Evolutionary conservation across 176 grass and related monocot genomes (phyloP).

Genomic region (Oryza brachyantha): DNA sequence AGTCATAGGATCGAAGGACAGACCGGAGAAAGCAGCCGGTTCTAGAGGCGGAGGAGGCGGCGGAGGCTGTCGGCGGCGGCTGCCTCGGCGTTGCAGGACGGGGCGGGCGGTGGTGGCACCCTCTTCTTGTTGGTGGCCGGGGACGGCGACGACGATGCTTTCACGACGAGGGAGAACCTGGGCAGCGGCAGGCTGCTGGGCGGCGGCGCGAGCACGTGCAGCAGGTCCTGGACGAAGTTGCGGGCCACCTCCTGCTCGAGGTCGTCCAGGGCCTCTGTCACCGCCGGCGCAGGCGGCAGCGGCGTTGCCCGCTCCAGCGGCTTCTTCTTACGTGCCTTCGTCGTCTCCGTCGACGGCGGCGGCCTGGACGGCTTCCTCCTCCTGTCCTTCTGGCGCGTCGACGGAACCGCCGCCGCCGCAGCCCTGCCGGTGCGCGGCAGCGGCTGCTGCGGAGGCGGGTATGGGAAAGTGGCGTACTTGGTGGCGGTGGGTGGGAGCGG

Average conservation of each 20-base stretch:
- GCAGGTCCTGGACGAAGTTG: constrained; percentile 45
- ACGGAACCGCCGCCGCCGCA: not conserved
- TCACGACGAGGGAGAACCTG: constrained; percentile 49
- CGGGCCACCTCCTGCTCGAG: constrained; percentile 51
- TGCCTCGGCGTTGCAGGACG: constrained; percentile 43
- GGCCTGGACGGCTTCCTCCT: constrained; percentile 31
- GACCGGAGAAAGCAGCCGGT: not conserved
- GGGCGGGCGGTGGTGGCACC: not conserved
- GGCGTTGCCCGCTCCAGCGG: constrained; percentile 55
- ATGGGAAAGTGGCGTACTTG: constrained; percentile 30
- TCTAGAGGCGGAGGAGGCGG: constrained; percentile 49
- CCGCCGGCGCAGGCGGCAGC: constrained; percentile 31
- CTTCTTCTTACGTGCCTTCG: constrained; percentile 30
- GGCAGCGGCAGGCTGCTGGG: constrained; percentile 71
- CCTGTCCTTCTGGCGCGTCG: constrained; percentile 20
- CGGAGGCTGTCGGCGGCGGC: constrained; percentile 20
- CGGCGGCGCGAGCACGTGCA: constrained; percentile 55
- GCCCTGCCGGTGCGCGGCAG: not conserved
- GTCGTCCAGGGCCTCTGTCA: constrained; percentile 47
- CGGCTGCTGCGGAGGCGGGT: not conserved
- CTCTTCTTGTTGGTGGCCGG: not conserved
- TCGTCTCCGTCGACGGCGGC: not conserved
- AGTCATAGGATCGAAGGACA: not conserved
- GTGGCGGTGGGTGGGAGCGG: constrained; percentile 47
- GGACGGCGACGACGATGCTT: not conserved